Base-by-base conservation (phyloP, 768 basidiomycete species). In the Rhizopogon vulgaris region DNA sequence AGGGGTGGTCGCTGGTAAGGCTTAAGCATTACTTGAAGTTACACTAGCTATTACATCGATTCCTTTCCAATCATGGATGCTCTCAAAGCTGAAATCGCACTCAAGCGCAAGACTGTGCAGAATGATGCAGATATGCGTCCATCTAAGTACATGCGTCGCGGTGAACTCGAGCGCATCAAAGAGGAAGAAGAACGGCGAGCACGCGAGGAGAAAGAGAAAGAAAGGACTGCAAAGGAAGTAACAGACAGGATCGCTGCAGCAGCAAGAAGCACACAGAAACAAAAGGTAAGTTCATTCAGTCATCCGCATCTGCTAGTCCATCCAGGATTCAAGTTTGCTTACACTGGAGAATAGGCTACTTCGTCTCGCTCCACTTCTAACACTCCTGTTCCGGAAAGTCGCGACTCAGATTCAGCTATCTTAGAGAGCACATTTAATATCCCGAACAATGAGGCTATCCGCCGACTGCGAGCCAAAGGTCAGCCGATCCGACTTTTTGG, bases 401-500 rank as follows among this genome's bases (percentile, higher is more conserved):
- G 66, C 36, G 75, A 73, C 28, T 58, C 65, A 49, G 70, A 70
- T 45, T 70, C 72, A 53, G 80, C 70, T 46, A 68, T 30, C 66
- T 63, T 68, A 0, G 65, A 70, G 27, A 66, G 71, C 1, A 60
- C 68, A 4, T 97, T 94, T 73, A 94, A 94, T 63, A 87, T 98
- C 50, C 90, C 94, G 2, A 91, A 94, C 52, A 88, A 94, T 55
- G 96, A 99, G 62, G 90, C 89, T 11, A 76, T 94, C 51, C 85
- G 91, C 8, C 82, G 96, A 18, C 80, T 99, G 12, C 85, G 96
- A 41, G 74, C 80, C 24, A 95, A 96, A 64, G 92, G 90, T 22
- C 94, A 98, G 64, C 96, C 96, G 4, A 89, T 98, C 55, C 82
- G 93, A 27, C 73, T 99, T 8, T 99, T 99, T 63, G 96, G 85